Percentiles rank a stretch among this genome's conserved stretches.
These are phyloP conservation scores for Fusarium anthophilum DNA, from an alignment of 2,329 filamentous ascomycete genomes.

Conservation along the genomic window DNA sequence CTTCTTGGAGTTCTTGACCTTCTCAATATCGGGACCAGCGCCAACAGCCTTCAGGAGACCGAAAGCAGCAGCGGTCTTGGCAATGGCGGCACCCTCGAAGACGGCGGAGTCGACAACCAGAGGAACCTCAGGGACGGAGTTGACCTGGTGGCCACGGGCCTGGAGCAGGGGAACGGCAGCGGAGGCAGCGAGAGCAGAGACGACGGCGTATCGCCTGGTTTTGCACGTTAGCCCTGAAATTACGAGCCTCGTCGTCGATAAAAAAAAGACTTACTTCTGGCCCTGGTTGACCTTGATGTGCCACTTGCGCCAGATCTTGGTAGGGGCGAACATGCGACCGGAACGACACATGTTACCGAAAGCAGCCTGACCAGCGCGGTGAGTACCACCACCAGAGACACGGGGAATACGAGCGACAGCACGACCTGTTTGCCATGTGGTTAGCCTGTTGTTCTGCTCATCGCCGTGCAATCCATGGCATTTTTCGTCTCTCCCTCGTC, in stretches of 20 bases:
- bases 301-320: constrained; percentile 99
- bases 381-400: constrained; percentile 99
- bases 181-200: constrained; percentile 96
- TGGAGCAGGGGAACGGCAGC: constrained; percentile 94
- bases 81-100: constrained; percentile 80
- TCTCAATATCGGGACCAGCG: constrained; percentile 89
- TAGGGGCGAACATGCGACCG: constrained; percentile 99
- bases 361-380: constrained; percentile 99
- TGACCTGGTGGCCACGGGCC: constrained; percentile 96
- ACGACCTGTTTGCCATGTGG: constrained; percentile 71
- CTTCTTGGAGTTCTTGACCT: constrained; percentile 97
- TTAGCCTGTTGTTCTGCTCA: constrained; percentile 34
- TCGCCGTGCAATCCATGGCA: neutral
- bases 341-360: constrained; percentile 99
- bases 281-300: constrained; percentile 99
- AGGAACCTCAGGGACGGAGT: constrained; percentile 92
- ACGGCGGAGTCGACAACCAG: constrained; percentile 93
- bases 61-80: constrained; percentile 89
- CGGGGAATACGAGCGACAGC: constrained; percentile 99
- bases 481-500: neutral
- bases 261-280: constrained; percentile 77
- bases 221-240: constrained; percentile 34
- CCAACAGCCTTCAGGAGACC: constrained; percentile 90
- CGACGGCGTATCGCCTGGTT: constrained; percentile 90
- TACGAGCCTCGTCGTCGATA: neutral